Conservation (phyloP, 2,329 filamentous ascomycete genomes). For the Orbilia ellipsospora region DNA sequence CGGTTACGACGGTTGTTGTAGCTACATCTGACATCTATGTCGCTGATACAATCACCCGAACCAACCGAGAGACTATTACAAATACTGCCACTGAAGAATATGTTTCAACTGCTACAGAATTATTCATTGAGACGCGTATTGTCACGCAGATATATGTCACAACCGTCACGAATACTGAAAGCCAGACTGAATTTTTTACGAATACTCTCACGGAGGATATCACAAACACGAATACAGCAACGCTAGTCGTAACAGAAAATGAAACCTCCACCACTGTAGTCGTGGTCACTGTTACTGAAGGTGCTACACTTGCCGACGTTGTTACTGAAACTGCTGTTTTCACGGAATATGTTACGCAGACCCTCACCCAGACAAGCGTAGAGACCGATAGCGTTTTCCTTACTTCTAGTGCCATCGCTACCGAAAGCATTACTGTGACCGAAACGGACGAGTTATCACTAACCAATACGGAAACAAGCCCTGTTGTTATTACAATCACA, state of each 20-base stretch:
- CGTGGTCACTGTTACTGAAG: slow-evolving; percentile 14
- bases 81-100: slow-evolving; percentile 21
- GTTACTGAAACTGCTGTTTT: slow-evolving; percentile 8
- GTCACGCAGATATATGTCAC: slow-evolving; percentile 1
- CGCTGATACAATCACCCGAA: slow-evolving; percentile 20
- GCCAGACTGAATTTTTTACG: neutral
- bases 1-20: slow-evolving; percentile 19
- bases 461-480: neutral
- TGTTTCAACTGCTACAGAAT: slow-evolving; percentile 1
- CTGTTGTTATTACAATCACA: too few relatives aligned
- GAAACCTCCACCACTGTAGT: slow-evolving; percentile 21
- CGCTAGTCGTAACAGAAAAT: neutral
- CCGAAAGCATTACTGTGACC: slow-evolving; percentile 13
- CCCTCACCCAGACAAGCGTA: too few relatives aligned
- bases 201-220: slow-evolving; percentile 10
- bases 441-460: slow-evolving; percentile 15
- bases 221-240: slow-evolving; percentile 21
- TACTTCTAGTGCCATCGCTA: neutral
- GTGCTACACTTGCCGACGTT: neutral
- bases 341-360: slow-evolving; percentile 13
- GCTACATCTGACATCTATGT: neutral
- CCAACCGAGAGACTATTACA: neutral
- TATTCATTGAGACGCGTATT: slow-evolving; percentile 14
- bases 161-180: slow-evolving; percentile 22
- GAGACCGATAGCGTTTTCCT: too few relatives aligned